Evolutionary conservation across 1,139 yeast genomes (phyloP).

Genomic region (Nakaseomyces kungkrabaensis): DNA sequence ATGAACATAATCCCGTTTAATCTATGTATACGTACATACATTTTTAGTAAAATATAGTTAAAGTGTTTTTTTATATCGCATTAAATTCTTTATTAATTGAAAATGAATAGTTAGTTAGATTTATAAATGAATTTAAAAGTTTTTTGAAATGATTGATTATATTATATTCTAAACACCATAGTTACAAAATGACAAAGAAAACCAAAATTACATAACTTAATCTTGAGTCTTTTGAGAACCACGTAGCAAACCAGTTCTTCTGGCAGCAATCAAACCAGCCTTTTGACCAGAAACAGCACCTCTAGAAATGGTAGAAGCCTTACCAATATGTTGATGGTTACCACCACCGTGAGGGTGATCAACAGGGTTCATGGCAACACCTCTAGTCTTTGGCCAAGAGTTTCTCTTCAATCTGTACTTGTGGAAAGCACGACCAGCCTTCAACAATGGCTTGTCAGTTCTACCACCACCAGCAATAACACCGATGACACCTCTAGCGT

Average conservation of each 20-base stretch:
- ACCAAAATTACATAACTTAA: slow-evolving; percentile 7
- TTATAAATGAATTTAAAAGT: not conserved
- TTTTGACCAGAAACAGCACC: slow-evolving; percentile 99
- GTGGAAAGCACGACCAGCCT: slow-evolving; percentile 99
- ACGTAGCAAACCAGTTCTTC: slow-evolving; percentile 99
- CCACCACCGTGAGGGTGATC: slow-evolving; percentile 99
- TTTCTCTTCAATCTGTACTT: slow-evolving; percentile 97
- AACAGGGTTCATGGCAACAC: slow-evolving; percentile 99
- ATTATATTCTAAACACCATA: slow-evolving; percentile 5
- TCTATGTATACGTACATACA: no score
- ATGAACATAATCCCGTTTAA: no score
- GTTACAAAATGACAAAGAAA: slow-evolving; percentile 9
- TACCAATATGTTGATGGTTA: slow-evolving; percentile 99
- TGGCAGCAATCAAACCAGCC: slow-evolving; percentile 99
- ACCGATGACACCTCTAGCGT: slow-evolving; percentile 99
- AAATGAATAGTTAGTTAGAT: not conserved
- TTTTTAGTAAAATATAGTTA: no score
- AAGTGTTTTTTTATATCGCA: not conserved
- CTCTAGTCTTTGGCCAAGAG: slow-evolving; percentile 99
- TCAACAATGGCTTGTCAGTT: slow-evolving; percentile 97
- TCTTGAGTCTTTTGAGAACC: slow-evolving; percentile 35
- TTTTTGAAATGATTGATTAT: slow-evolving; percentile 5
- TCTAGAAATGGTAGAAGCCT: slow-evolving; percentile 99
- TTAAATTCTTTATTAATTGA: not conserved
- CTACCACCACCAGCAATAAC: slow-evolving; percentile 99